A percentile compares a stretch with the other conserved stretches of the same genome.
Evolutionary conservation across 257 asterid genomes (phyloP).

Genomic region (Penstemon barbatus): DNA sequence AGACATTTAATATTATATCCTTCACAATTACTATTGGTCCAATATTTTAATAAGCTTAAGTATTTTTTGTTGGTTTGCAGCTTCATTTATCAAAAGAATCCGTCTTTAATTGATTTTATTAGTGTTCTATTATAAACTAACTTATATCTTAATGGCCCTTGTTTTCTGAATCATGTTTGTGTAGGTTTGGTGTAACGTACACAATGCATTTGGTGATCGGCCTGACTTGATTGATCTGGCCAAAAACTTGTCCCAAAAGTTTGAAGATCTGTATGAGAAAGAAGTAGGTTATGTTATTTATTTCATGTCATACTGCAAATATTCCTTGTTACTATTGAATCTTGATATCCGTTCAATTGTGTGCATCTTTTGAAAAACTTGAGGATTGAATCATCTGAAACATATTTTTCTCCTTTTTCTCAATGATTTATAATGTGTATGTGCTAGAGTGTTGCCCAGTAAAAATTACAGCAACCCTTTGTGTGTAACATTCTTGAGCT

Average conservation of each 20-base stretch:
- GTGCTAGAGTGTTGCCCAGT: background rate
- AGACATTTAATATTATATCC: too few relatives aligned
- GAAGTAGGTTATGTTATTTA: conserved; percentile 56
- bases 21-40: background rate
- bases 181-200: conserved; percentile 84
- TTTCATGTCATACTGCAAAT: conserved; percentile 21
- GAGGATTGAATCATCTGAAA: conserved; percentile 17
- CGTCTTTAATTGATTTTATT: background rate
- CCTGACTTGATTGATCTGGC: conserved; percentile 67
- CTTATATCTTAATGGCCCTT: conserved; percentile 14
- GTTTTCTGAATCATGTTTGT: conserved; percentile 25
- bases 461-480: background rate
- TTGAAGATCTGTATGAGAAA: conserved; percentile 71
- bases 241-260: conserved; percentile 56
- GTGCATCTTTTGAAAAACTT: conserved; percentile 7
- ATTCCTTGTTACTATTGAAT: background rate
- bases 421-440: conserved; percentile 6
- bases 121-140: background rate
- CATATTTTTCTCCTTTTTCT: background rate
- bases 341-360: conserved; percentile 7
- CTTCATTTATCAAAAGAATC: background rate
- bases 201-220: conserved; percentile 63
- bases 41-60: background rate
- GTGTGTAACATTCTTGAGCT: conserved; percentile 3
- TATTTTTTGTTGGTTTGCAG: conserved; percentile 4